Conservation (phyloP, 1,139 yeast species). For the Sugiyamaella xylanicola region DNA sequence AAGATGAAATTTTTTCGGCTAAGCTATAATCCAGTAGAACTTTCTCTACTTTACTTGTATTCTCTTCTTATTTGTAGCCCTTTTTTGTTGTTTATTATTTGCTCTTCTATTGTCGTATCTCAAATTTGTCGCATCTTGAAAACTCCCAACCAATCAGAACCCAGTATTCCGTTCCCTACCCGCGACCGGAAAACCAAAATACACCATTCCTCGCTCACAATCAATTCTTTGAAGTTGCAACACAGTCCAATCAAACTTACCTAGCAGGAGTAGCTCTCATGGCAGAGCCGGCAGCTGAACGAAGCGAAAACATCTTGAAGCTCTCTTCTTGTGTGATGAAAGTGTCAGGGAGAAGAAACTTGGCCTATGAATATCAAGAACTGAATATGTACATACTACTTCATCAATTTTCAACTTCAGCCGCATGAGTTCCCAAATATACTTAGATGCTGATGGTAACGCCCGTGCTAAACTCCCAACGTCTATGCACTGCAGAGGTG, state of each 20-base stretch:
- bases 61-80: no score
- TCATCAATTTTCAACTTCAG: background rate
- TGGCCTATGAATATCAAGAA: conserved; percentile 13
- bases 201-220: background rate
- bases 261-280: conserved; percentile 28
- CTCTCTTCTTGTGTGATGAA: background rate
- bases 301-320: conserved; percentile 36
- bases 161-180: conserved; percentile 9
- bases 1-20: no score
- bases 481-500: no score
- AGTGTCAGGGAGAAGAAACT: conserved; percentile 9
- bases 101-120: background rate
- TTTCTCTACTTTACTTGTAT: no score
- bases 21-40: no score
- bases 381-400: conserved; percentile 3
- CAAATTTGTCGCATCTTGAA: conserved; percentile 6
- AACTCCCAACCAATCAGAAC: conserved; percentile 22
- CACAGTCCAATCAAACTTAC: conserved; percentile 23
- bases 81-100: background rate
- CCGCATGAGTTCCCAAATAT: conserved; percentile 2
- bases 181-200: conserved; percentile 9
- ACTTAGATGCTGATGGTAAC: background rate
- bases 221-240: background rate
- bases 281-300: conserved; percentile 36
- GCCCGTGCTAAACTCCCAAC: no score